Evolutionary conservation across 1,284 basidiomycete genomes (phyloP).

Genomic region (Rhodotorula mucilaginosa): DNA sequence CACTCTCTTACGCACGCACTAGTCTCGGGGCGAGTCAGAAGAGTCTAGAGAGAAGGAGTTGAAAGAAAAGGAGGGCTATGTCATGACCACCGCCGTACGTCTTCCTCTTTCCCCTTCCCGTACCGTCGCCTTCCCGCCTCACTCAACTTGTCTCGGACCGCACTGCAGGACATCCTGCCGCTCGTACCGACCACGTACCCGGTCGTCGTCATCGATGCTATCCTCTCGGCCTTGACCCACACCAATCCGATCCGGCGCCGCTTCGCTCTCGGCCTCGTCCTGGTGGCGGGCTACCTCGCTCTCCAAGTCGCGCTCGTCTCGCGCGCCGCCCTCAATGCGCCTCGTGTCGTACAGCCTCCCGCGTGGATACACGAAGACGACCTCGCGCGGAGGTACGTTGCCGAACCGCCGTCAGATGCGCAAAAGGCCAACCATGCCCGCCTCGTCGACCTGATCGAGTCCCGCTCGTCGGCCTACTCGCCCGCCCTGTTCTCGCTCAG

Average conservation of each 20-base stretch:
- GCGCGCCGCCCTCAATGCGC: slow-evolving; percentile 10
- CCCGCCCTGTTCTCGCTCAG: slow-evolving; percentile 10
- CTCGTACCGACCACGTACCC: slow-evolving; percentile 16
- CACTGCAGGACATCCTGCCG: slow-evolving; percentile 29
- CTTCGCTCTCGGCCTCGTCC: slow-evolving; percentile 8
- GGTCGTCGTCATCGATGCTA: slow-evolving; percentile 17
- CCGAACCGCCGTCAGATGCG: slow-evolving; percentile 5
- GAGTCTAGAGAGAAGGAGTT: not conserved
- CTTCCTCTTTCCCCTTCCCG: not conserved
- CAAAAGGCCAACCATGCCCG: slow-evolving; percentile 3
- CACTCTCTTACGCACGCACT: not conserved
- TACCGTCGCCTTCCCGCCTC: not conserved
- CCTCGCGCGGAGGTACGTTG: slow-evolving; percentile 17
- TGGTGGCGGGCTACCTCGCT: slow-evolving; percentile 1
- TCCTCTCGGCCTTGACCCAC: slow-evolving; percentile 25
- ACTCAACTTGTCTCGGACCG: too few relatives aligned
- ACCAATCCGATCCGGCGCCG: slow-evolving; percentile 13
- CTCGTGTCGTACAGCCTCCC: not conserved
- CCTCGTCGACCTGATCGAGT: slow-evolving; percentile 20
- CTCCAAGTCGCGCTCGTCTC: slow-evolving; percentile 1
- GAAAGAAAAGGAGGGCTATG: not conserved
- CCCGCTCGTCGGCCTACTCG: slow-evolving; percentile 17
- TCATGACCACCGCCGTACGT: not conserved
- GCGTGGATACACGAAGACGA: slow-evolving; percentile 12
- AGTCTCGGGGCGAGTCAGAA: not conserved